These are phyloP conservation scores for Entomortierella lignicola DNA, from an alignment of 192 early-diverging fungal genomes.

Conservation along the genomic window DNA sequence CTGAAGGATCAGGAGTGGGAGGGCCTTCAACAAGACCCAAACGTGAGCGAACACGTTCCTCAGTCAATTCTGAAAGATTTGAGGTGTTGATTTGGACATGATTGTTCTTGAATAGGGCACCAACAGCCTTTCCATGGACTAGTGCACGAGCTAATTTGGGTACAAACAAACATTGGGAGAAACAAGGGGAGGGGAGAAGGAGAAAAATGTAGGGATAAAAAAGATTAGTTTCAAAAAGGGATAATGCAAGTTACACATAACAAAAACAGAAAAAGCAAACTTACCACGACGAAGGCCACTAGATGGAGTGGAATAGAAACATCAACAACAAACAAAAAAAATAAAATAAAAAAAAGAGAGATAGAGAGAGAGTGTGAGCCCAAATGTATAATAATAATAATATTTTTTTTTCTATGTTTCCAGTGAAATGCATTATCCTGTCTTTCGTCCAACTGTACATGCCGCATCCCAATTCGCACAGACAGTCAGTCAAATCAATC, in stretches of 20 bases:
- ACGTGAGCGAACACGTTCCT: constrained; percentile 28
- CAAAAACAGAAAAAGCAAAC: too few relatives aligned
- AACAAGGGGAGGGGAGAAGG: background rate
- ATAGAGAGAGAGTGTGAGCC: background rate
- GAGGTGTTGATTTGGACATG: constrained; percentile 44
- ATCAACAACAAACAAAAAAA: background rate
- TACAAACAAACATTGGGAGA: background rate
- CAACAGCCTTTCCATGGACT: constrained; percentile 73
- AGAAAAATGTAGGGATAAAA: background rate
- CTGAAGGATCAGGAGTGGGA: constrained; percentile 31
- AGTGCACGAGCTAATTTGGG: constrained; percentile 63
- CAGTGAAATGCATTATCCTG: too few relatives aligned
- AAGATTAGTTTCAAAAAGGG: background rate
- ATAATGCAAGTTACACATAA: background rate
- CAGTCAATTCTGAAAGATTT: constrained; percentile 27
- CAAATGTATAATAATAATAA: too few relatives aligned
- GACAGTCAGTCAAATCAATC: background rate
- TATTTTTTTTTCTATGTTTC: too few relatives aligned
- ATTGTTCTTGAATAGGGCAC: constrained; percentile 59
- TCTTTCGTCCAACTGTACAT: background rate
- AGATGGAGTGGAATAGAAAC: background rate
- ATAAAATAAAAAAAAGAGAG: background rate
- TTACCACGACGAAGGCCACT: constrained; percentile 52
- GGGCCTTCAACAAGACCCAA: constrained; percentile 29
- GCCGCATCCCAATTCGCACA: background rate